Base-by-base conservation (phyloP, 345 rosid species). In the Eutrema heterophyllum region DNA sequence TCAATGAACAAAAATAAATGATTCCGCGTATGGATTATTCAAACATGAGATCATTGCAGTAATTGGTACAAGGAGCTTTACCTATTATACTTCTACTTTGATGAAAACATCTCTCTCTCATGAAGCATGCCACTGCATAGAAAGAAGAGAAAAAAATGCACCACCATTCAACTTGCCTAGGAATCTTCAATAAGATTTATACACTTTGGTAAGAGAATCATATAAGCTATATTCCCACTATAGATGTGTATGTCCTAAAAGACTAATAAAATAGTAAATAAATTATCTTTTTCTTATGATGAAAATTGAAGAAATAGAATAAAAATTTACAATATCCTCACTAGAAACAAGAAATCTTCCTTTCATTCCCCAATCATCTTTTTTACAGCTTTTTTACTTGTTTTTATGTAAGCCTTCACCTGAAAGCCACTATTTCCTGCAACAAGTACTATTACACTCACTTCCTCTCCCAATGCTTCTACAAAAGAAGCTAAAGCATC, bases 341-440 rank as follows among this genome's bases (percentile, higher is more conserved):
- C 72, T 48, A 51, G 76, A 71, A 77, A 77, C 76, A 50, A 64
- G 77, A 77, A 65, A 77, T 77, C 77, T 71, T 77, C 80, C 80
- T 77, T 77, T 65, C 77, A 77, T 77, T 77, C 72, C 80, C 77
- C 80, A 77, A 77, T 77, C 80, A 77, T 71, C 80, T 61, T 77
- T 77, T 64, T 10, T 58, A 24, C 80, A 77, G 80, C 72, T 71
- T 77, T 21, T 75, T 77, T 71, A 58, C 72, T 77, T 65, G 71
- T 71, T 71, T 77, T 41, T 65, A 56, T 56, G 64, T 58, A 65
- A 77, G 73, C 80, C 77, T 77, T 77, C 72, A 66, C 72, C 76
- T 66, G 76, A 77, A 71, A 71, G 77, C 64, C 80, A 77, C 68
- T 71, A 65, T 59, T 65, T 43, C 7, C 73, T 77, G 72, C 24